Base-by-base conservation (phyloP, 2,329 filamentous ascomycete genomes). In the Penicillium sp. region DNA sequence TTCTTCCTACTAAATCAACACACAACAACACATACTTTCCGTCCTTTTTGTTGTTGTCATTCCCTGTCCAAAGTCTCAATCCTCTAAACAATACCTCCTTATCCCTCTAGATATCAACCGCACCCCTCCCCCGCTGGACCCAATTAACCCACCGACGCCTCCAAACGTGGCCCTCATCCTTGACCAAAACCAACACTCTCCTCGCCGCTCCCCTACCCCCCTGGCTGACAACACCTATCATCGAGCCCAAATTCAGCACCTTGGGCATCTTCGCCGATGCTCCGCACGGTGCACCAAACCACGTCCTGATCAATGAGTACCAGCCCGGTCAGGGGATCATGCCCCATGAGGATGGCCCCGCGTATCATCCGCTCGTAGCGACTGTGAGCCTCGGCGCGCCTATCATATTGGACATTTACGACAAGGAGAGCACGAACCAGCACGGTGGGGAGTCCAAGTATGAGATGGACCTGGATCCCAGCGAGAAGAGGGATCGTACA, bases 271-370 rank as follows among this genome's bases (percentile, higher is more conserved):
- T 84, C 61, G 52, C 65, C 2, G 65, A 75, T 18, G 88, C 90
- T 43, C 87, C 88, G 4, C 90, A 97, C 63, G 60, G 73, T 13
- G 76, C 74, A 4, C 88, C 91, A 3, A 98, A 97, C 60, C 93
- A 97, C 70, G 88, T 95, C 39, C 76, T 97, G 34, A 83, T 97
- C 58, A 98, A 98, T 63, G 90, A 96, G 67, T 98, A 97, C 67
- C 77, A 78, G 1, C 82, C 88, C 0, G 88, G 88, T 2, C 81
- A 95, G 53, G 91, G 91, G n/a, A 97, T 97, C 56, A 95, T 96
- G 88, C 84, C 90, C 40, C 91, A 97, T 67, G 93, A 96, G 75
- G 91, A 98, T 66, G 93, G 91, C 1, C 73, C 80, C 7, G 88
- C 91, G 8, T 98, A 98, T 65, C 80, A 86, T 63, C 86, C 86